Evolutionary conservation across 2,329 filamentous ascomycete genomes (phyloP), one percentile per base, ranked within the genome.

Genomic region (Venturia aucupariae): DNA sequence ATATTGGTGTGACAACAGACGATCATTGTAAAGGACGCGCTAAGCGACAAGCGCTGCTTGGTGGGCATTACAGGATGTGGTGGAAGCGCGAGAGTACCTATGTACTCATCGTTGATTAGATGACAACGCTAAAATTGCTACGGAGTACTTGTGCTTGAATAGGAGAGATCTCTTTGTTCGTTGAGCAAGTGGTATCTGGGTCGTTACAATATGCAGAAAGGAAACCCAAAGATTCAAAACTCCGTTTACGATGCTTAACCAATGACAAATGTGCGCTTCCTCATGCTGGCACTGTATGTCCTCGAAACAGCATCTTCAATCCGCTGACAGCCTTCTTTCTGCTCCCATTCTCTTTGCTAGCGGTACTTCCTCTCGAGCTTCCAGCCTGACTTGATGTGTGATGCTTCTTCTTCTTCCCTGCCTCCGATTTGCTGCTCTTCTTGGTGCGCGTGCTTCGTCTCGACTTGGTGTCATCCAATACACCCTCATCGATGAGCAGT

Each of bases 401-500:
- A 46, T 48, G 38, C 41, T 54, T 62, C 39, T 51, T 44, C 42
- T 32, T 62, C 35, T 51, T 62, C 24, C 41, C 41, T 32, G 27
- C 38, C 44, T 51, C 46, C 19, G 44, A 46, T 32, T 27, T 46
- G 30, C 51, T 64, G 32, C 46, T 64, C 42, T 62, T 51, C 41
- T 60, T 41, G 10, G n/a, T 64, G 17, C 51, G 41, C 3, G 27
- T 30, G 22, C 62, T 59, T 38, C 46, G 30, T 15, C 35, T 46
- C n/a, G 51, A 62, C 63, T 60, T 64, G 22, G 51, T 13, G 55
- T 66, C 66, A 69, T 77, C 78, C 67, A 81, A 71, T 65, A 80
- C 79, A 22, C 77, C 75, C 68, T 80, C 79, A n/a, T 77, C 77
- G 13, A 81, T 69, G 5, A 76, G 15, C 79, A 79, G 30, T 76